These are phyloP conservation scores for Clavispora phyllophila DNA, from an alignment of 805 yeast species.

Conservation along the genomic window DNA sequence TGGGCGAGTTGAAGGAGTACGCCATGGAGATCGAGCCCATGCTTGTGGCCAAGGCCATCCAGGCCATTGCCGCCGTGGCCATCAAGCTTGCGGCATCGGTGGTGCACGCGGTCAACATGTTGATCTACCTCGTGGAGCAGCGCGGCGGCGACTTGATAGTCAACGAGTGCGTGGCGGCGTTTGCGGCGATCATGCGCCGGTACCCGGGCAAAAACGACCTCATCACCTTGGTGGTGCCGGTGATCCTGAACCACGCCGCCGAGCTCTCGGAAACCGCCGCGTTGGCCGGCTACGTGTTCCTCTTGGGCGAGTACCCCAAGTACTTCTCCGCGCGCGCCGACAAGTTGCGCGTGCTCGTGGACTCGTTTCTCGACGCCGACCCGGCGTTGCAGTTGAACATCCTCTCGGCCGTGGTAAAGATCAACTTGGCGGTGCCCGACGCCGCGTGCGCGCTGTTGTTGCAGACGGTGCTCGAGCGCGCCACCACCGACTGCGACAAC, in stretches of 20 bases:
- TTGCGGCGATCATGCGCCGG: conserved; percentile 63
- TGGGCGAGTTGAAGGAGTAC: conserved; percentile 73
- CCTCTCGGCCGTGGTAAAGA: conserved; percentile 58
- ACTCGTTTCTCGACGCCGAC: conserved; percentile 54
- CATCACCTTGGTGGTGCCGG: conserved; percentile 49
- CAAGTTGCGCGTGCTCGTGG: conserved; percentile 43
- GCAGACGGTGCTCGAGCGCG: conserved; percentile 55
- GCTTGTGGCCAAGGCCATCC: conserved; percentile 61
- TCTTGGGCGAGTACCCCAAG: conserved; percentile 65
- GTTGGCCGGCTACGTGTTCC: conserved; percentile 59
- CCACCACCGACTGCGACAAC: conserved; percentile 62
- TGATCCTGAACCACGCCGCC: conserved; percentile 45
- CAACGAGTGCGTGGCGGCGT: conserved; percentile 56
- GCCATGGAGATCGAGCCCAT: conserved; percentile 83
- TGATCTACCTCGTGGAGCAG: conserved; percentile 54
- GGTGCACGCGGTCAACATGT: conserved; percentile 54
- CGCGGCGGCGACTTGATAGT: conserved; percentile 57
- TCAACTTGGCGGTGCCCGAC: conserved; percentile 26
- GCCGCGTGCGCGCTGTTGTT: conserved; percentile 37
- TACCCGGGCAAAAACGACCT: conserved; percentile 50
- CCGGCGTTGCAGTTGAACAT: conserved; percentile 55
- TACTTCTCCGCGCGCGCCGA: conserved; percentile 51
- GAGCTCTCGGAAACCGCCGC: conserved; percentile 47
- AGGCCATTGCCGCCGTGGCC: conserved; percentile 68
- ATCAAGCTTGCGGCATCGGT: conserved; percentile 52